Evolutionary conservation across 202 grass and related monocot species (phyloP).

Genomic region (Tripidium arundinaceum): DNA sequence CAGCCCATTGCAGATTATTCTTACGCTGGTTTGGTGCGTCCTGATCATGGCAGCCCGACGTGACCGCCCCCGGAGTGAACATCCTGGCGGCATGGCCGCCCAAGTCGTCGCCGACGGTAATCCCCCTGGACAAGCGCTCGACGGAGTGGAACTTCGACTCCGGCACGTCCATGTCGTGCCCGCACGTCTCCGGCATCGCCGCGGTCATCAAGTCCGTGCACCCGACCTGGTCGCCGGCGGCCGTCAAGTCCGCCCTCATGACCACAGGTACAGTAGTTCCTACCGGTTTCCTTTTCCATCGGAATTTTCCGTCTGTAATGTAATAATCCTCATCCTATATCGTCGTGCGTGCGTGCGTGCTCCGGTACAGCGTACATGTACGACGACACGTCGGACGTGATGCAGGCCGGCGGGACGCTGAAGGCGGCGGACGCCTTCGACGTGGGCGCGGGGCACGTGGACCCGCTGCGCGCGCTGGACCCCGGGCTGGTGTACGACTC

Average conservation of each 20-base stretch:
- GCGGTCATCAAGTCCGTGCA: constrained; percentile 59
- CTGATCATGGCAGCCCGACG: constrained; percentile 49
- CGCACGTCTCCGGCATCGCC: constrained; percentile 70
- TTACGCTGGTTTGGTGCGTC: not conserved
- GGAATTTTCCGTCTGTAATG: not conserved
- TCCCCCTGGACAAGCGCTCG: constrained; percentile 48
- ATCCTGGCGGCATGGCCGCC: constrained; percentile 74
- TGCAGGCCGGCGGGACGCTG: constrained; percentile 58
- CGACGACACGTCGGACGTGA: constrained; percentile 54
- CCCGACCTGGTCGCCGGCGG: constrained; percentile 73
- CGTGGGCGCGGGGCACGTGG: constrained; percentile 70
- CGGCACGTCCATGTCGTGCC: constrained; percentile 85
- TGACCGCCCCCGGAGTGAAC: constrained; percentile 70
- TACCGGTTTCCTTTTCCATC: not conserved
- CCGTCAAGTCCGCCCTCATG: constrained; percentile 73
- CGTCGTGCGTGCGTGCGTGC: no score
- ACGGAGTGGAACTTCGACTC: constrained; percentile 71
- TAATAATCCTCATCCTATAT: no score
- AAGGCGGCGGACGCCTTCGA: constrained; percentile 65
- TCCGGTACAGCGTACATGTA: constrained; percentile 38
- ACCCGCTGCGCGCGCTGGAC: constrained; percentile 60
- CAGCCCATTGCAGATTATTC: not conserved
- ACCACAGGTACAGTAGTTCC: constrained; percentile 47
- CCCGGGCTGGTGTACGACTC: constrained; percentile 74
- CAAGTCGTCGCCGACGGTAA: constrained; percentile 43